Evolutionary conservation across 192 early-diverging fungal species (phyloP).

Genomic region (Jimgerdemannia lactiflua): DNA sequence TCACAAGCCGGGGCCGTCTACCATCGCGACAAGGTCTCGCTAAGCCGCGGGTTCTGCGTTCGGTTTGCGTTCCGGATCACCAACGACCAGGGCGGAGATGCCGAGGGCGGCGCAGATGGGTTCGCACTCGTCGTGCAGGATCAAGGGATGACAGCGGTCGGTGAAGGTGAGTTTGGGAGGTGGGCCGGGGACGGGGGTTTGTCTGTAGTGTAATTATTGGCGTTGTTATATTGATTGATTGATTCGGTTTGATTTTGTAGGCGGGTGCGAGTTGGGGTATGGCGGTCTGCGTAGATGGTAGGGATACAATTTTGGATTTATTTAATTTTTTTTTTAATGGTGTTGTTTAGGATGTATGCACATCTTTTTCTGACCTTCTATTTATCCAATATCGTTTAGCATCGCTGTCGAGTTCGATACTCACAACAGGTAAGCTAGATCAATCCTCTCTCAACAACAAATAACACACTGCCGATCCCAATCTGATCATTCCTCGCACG

Average conservation of each 20-base stretch:
- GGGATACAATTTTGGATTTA: neutral
- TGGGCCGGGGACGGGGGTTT: neutral
- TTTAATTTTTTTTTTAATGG: neutral
- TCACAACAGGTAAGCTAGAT: constrained; percentile 29
- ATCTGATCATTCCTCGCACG: too few relatives aligned
- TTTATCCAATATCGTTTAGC: constrained; percentile 4
- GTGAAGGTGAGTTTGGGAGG: constrained; percentile 6
- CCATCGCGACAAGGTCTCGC: constrained; percentile 1
- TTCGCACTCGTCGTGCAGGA: constrained; percentile 32
- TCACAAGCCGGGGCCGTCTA: constrained; percentile 19
- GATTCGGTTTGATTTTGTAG: neutral
- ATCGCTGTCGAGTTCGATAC: constrained; percentile 39
- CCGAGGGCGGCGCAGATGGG: constrained; percentile 26
- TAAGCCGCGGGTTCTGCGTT: constrained; percentile 12
- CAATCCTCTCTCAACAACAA: too few relatives aligned
- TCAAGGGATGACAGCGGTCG: constrained; percentile 11
- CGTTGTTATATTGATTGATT: neutral
- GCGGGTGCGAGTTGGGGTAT: constrained; percentile 34
- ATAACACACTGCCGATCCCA: neutral
- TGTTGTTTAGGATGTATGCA: neutral
- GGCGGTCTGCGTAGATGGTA: constrained; percentile 30
- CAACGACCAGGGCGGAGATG: constrained; percentile 9
- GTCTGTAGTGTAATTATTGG: too few relatives aligned
- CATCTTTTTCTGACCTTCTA: neutral
- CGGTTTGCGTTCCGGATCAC: constrained; percentile 30